phyloP scores from a whole-genome alignment of 805 yeast species.

The Cyberlindnera americana region DNA sequence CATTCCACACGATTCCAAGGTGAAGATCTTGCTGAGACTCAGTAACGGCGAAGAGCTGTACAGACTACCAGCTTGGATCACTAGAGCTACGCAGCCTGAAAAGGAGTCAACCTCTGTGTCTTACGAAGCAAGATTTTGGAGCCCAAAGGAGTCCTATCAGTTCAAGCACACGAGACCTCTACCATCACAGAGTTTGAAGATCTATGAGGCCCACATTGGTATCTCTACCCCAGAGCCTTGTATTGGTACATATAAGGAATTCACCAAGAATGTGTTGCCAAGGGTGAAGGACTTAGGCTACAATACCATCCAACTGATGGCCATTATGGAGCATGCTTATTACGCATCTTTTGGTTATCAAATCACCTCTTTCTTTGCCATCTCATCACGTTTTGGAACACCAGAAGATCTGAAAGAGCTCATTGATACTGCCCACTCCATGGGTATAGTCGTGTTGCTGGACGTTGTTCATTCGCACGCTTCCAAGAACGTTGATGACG shows the following conservation, averaged over 20 bases:
- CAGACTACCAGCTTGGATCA: constrained; percentile 86
- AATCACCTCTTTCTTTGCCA: constrained; percentile 87
- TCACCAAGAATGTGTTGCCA: constrained; percentile 79
- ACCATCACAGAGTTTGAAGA: constrained; percentile 50
- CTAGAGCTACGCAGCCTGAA: constrained; percentile 74
- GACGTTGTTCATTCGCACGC: constrained; percentile 97
- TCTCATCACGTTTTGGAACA: constrained; percentile 86
- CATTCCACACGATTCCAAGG: constrained; percentile 76
- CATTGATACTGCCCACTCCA: constrained; percentile 85
- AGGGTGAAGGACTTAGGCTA: constrained; percentile 81
- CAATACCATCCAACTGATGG: constrained; percentile 94
- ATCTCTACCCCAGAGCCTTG: constrained; percentile 88
- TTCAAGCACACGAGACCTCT: constrained; percentile 67
- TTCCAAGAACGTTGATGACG: constrained; percentile 91
- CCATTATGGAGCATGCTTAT: constrained; percentile 97
- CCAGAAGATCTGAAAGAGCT: constrained; percentile 93
- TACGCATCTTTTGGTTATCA: constrained; percentile 99
- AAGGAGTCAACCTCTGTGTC: constrained; percentile 43
- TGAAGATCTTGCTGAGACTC: constrained; percentile 63
- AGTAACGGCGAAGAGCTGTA: constrained; percentile 70
- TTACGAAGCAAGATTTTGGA: constrained; percentile 93
- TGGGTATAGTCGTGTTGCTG: constrained; percentile 80
- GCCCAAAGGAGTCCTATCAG: constrained; percentile 47
- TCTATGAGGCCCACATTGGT: constrained; percentile 95
- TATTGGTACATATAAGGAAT: constrained; percentile 81